These are phyloP conservation scores for Mollisia scopiformis DNA, from an alignment of 2,329 filamentous ascomycete species.

Conservation along the genomic window DNA sequence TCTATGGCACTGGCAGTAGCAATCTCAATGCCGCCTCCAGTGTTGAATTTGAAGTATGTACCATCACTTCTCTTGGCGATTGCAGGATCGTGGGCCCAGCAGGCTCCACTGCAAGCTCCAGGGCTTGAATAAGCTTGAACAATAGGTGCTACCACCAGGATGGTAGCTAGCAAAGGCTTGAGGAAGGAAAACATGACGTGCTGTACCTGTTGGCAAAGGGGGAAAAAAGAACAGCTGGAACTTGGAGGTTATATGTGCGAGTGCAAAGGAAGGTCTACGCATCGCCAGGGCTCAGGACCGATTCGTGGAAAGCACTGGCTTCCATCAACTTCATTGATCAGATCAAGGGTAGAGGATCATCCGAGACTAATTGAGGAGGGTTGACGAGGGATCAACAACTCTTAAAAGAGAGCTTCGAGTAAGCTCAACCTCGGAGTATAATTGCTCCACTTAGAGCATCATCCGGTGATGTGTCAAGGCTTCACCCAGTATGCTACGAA, in stretches of 20 bases:
- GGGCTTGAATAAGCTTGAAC: constrained; percentile 38
- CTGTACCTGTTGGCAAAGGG: background rate
- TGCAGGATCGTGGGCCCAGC: constrained; percentile 45
- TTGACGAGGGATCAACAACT: background rate
- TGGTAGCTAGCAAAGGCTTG: constrained; percentile 4
- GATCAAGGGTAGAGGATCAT: no score
- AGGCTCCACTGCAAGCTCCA: constrained; percentile 43
- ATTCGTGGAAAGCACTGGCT: constrained; percentile 6
- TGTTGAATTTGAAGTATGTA: constrained; percentile 47
- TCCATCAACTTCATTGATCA: background rate
- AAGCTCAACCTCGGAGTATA: background rate
- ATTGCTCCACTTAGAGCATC: background rate
- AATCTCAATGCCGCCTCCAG: constrained; percentile 43
- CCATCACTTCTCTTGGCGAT: constrained; percentile 46
- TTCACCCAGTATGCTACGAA: background rate
- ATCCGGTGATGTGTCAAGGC: background rate
- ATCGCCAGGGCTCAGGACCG: background rate
- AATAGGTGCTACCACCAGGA: constrained; percentile 6
- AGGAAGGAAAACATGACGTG: constrained; percentile 13
- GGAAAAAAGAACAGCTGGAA: background rate
- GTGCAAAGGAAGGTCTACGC: background rate
- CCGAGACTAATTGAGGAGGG: background rate
- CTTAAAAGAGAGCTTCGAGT: background rate
- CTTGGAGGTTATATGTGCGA: background rate
- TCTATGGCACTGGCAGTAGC: constrained; percentile 41